Base-by-base conservation (phyloP, 768 basidiomycete genomes). In the Termitomyces sp. region DNA sequence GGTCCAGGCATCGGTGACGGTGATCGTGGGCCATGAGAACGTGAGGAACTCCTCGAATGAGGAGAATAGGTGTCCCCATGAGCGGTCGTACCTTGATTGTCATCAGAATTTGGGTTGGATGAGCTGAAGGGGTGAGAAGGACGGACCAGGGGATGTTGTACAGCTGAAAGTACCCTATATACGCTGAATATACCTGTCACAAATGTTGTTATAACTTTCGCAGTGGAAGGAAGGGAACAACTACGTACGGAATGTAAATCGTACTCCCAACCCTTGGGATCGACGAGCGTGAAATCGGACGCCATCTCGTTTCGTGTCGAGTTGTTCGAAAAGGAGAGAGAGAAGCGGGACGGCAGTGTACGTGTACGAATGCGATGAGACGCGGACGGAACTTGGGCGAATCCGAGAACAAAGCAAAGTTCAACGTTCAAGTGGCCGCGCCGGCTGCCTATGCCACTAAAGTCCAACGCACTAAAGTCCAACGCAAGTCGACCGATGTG, bases 1-100 rank as follows among this genome's bases (percentile, higher is more conserved):
- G 0, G 91, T 89, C 68, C 78, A 80, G 43, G 77, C 68, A 67
- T 92, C 89, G 36, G 91, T 92, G 44, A 90, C 82, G 1, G 85
- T 85, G 60, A 93, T 87, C 18, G 82, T 84, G 5, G 91, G 91
- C 91, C 91, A 93, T 40, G 87, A 89, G 69, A 92, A 93, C 13
- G 82, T 77, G 36, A 93, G 77, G 69, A 93, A 93, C 30, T 82
- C 84, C 48, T 89, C 88, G 67, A 93, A 93, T 0, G 87, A 82
- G 48, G 85, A 82, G 72, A 93, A 93, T 36, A 88, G 75, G 49
- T 85, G 82, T 3, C 88, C 87, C 91, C 91, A 93, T 27, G 88
- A 81, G 55, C 85, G 81, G 55, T 93, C 89, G 62, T 88, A 88
- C 89, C 90, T 90, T 33, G 13, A 32, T 2, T 0, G 44, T 34